Evolutionary conservation across 139 green algal species (phyloP).

Genomic region (Edaphochlamys debaryana): DNA sequence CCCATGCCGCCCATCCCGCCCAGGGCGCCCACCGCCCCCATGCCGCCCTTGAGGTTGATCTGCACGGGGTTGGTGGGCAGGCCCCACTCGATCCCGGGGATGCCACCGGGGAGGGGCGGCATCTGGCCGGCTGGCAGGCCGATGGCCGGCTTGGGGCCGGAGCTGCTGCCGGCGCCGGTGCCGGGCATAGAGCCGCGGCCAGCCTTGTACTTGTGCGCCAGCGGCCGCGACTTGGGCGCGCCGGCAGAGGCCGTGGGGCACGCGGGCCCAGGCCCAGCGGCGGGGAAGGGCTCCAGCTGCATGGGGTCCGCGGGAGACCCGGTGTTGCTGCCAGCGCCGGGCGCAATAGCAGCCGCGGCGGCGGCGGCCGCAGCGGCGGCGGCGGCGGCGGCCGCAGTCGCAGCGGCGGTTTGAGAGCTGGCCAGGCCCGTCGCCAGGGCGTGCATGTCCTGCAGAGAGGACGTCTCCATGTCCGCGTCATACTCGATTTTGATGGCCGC

Average conservation of each 20-base stretch:
- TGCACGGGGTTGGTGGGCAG: constrained; percentile 51
- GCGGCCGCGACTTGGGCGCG: not conserved
- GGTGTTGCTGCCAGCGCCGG: not conserved
- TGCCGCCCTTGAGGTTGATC: constrained; percentile 32
- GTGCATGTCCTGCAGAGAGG: constrained; percentile 24
- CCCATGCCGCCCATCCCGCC: not conserved
- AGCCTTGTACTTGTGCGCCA: constrained; percentile 7
- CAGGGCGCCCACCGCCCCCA: not conserved
- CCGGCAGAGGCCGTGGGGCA: no score
- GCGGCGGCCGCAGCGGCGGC: not conserved
- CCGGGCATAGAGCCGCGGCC: not conserved
- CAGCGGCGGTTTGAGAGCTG: not conserved
- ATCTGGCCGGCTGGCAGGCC: constrained; percentile 39
- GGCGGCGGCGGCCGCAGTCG: not conserved
- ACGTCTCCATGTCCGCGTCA: constrained; percentile 38
- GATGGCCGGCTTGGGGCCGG: constrained; percentile 14
- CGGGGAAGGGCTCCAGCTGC: not conserved
- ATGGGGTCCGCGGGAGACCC: not conserved
- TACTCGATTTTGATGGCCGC: constrained; percentile 11
- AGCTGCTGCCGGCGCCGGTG: not conserved
- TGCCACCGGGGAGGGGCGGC: constrained; percentile 19
- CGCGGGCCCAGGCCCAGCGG: no score
- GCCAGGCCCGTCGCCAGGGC: not conserved
- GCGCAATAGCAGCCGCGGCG: no score
- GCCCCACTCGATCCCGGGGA: constrained; percentile 42